Conservation (phyloP, 495 filamentous ascomycete genomes). For the Xylaria palmicola region DNA sequence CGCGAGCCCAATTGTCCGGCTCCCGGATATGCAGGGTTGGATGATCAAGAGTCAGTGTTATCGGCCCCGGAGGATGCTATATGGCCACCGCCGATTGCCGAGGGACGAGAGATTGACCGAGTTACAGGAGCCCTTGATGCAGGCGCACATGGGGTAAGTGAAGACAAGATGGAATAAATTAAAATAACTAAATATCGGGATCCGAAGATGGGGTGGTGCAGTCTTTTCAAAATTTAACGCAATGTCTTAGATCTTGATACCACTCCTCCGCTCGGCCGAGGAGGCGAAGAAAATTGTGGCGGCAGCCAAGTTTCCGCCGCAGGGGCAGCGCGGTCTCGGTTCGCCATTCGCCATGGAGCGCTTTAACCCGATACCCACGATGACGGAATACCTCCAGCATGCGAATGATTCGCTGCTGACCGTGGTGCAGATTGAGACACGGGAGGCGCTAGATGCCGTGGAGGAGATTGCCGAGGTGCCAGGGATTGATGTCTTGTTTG, state of each 20-base stretch:
- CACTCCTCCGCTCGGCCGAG: constrained; percentile 62
- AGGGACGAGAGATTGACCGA: constrained; percentile 6
- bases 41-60: constrained; percentile 66
- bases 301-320: constrained; percentile 66
- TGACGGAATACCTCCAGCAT: constrained; percentile 68
- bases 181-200: too few species aligned
- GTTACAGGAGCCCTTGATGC: constrained; percentile 61
- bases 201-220: too few species aligned
- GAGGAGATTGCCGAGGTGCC: constrained; percentile 70
- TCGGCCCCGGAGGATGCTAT: neutral
- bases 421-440: constrained; percentile 82
- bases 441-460: constrained; percentile 66
- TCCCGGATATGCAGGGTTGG: constrained; percentile 64
- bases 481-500: constrained; percentile 72
- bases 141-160: constrained; percentile 63
- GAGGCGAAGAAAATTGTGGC: constrained; percentile 59
- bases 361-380: constrained; percentile 54
- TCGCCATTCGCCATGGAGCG: constrained; percentile 65
- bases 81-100: neutral
- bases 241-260: constrained; percentile 55
- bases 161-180: too few species aligned
- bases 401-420: constrained; percentile 70
- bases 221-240: too few species aligned
- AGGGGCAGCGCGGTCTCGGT: constrained; percentile 63
- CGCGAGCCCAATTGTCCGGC: constrained; percentile 65